phyloP scores from a whole-genome alignment of 495 filamentous ascomycete genomes.

The Neurospora sp. region DNA sequence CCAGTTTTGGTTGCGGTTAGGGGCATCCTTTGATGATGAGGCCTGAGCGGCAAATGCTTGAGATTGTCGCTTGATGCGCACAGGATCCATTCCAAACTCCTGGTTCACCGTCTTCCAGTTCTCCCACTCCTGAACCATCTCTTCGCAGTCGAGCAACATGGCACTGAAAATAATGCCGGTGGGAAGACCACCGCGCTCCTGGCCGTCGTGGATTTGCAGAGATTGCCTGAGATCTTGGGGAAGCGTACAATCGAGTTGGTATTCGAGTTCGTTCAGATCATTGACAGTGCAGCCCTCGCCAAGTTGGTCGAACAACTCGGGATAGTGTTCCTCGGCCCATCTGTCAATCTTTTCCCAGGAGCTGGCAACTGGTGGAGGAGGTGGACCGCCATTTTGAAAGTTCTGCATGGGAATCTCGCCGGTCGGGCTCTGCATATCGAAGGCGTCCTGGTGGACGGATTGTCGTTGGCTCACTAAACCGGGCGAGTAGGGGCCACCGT shows the following conservation, averaged over 20 bases:
- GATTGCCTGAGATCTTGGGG: conserved; percentile 92
- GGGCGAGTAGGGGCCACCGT: conserved; percentile 72
- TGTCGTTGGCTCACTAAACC: conserved; percentile 62
- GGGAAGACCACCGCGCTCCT: conserved; percentile 84
- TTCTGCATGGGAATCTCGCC: conserved; percentile 95
- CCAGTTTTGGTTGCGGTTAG: conserved; percentile 56
- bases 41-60: conserved; percentile 32
- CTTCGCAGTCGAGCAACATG: conserved; percentile 97
- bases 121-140: conserved; percentile 95
- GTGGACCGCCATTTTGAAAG: conserved; percentile 83
- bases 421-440: conserved; percentile 52
- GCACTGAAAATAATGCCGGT: conserved; percentile 82
- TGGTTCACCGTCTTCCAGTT: conserved; percentile 92
- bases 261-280: conserved; percentile 93
- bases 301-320: conserved; percentile 86
- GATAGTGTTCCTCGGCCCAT: conserved; percentile 92
- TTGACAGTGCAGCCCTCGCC: conserved; percentile 86
- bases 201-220: conserved; percentile 81
- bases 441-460: conserved; percentile 43
- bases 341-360: conserved; percentile 89
- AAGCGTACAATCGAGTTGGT: conserved; percentile 88
- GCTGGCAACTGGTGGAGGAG: conserved; percentile 75
- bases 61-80: conserved; percentile 25
- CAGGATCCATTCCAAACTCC: conserved; percentile 58
- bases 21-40: conserved; percentile 35